Percentiles rank a stretch among this genome's conserved stretches.
These are phyloP conservation scores for Metarhizium robertsii DNA, from an alignment of 2,329 filamentous ascomycete genomes.

Conservation along the genomic window DNA sequence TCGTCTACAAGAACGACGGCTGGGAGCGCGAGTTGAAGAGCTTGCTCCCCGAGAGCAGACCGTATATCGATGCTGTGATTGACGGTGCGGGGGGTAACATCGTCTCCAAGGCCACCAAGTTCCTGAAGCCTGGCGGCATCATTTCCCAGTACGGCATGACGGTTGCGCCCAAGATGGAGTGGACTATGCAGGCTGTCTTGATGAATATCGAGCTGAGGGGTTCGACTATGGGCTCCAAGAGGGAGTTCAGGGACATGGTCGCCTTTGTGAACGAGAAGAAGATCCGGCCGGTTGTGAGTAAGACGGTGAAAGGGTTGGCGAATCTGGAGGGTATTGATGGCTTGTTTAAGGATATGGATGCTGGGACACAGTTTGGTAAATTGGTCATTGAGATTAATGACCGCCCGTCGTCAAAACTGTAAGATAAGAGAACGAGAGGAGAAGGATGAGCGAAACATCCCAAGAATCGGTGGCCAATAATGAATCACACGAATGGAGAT, in stretches of 20 bases:
- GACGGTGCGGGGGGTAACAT: constrained; percentile 87
- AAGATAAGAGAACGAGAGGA: constrained; percentile 5
- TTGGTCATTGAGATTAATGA: constrained; percentile 65
- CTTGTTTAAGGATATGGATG: constrained; percentile 82
- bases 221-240: constrained; percentile 85
- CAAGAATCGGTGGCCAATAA: not conserved
- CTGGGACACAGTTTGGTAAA: constrained; percentile 83
- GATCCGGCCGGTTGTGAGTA: constrained; percentile 69
- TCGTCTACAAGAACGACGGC: constrained; percentile 64
- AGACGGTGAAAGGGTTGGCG: constrained; percentile 62
- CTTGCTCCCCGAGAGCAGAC: constrained; percentile 54
- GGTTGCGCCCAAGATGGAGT: constrained; percentile 72
- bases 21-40: constrained; percentile 72
- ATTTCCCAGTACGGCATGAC: constrained; percentile 91
- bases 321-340: constrained; percentile 68
- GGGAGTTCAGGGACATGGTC: constrained; percentile 87
- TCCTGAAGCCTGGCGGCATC: constrained; percentile 76
- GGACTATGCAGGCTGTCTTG: constrained; percentile 72
- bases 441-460: not conserved
- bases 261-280: constrained; percentile 65
- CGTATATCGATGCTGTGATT: constrained; percentile 71
- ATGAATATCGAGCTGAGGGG: constrained; percentile 82
- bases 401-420: constrained; percentile 30
- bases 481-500: not conserved
- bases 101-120: constrained; percentile 52